Evolutionary conservation across 768 basidiomycete species (phyloP).

Genomic region (Collybiopsis confluens): DNA sequence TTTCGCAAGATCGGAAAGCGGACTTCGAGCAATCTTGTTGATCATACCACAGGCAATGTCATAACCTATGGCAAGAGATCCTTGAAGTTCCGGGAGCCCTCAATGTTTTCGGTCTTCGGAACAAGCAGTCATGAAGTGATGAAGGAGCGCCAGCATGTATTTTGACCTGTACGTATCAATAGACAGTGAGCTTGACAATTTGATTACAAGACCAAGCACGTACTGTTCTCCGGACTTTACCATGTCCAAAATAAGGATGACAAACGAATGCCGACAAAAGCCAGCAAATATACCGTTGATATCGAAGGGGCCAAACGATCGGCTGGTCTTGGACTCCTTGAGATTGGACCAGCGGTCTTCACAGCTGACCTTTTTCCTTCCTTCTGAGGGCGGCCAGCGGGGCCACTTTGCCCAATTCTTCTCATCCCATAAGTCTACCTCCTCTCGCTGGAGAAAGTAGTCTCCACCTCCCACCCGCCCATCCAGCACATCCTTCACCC

Average conservation of each 20-base stretch:
- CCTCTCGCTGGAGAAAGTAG: constrained; percentile 16
- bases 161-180: background rate
- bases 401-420: background rate
- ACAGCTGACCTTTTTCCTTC: background rate
- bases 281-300: constrained; percentile 19
- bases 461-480: constrained; percentile 8
- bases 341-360: constrained; percentile 15
- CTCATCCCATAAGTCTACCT: constrained; percentile 20
- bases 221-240: constrained; percentile 22
- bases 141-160: background rate
- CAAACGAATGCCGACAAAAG: constrained; percentile 19
- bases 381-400: background rate
- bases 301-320: constrained; percentile 15
- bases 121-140: background rate
- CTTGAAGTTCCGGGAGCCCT: background rate
- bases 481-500: constrained; percentile 12
- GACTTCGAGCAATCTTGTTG: constrained; percentile 15
- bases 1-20: constrained; percentile 1
- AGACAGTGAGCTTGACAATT: background rate
- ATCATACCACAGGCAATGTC: constrained; percentile 21
- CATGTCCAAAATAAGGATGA: constrained; percentile 20
- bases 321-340: constrained; percentile 7
- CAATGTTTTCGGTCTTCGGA: background rate
- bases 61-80: constrained; percentile 11
- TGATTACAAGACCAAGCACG: background rate